phyloP scores from a whole-genome alignment of 2,329 filamentous ascomycete species.

The Stachybotrys chartarum region DNA sequence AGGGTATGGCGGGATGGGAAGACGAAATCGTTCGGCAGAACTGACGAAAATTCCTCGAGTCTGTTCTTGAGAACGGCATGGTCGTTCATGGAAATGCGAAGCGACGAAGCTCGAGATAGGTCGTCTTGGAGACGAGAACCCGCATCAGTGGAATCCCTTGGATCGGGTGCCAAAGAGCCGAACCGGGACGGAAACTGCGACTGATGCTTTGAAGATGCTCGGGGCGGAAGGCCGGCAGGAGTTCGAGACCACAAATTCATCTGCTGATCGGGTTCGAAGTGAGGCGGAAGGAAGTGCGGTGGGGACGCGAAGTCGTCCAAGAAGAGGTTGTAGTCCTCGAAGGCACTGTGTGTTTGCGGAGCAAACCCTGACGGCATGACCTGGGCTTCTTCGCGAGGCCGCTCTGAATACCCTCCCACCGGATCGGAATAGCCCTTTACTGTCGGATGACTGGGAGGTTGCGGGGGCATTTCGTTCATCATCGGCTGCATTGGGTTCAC shows the following conservation, averaged over 20 bases:
- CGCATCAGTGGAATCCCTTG: slow-evolving; percentile 30
- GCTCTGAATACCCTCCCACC: slow-evolving; percentile 38
- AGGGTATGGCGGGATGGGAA: slow-evolving; percentile 64
- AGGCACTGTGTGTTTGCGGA: slow-evolving; percentile 25
- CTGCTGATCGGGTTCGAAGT: slow-evolving; percentile 46
- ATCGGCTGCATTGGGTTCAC: slow-evolving; percentile 44
- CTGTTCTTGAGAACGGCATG: slow-evolving; percentile 49
- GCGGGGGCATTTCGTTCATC: slow-evolving; percentile 36
- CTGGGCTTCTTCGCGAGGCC: slow-evolving; percentile 37
- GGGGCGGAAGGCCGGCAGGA: slow-evolving; percentile 27
- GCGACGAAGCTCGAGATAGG: slow-evolving; percentile 20
- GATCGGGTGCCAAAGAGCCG: slow-evolving; percentile 45
- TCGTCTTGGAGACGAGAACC: slow-evolving; percentile 20
- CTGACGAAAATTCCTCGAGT: slow-evolving; percentile 54
- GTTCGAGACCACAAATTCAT: slow-evolving; percentile 44
- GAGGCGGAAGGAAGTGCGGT: slow-evolving; percentile 47
- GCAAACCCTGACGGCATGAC: slow-evolving; percentile 31
- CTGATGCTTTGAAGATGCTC: slow-evolving; percentile 37
- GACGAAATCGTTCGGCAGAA: slow-evolving; percentile 55
- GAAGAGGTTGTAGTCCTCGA: slow-evolving; percentile 53
- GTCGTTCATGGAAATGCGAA: slow-evolving; percentile 47
- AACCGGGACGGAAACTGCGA: slow-evolving; percentile 49
- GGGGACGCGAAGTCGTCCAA: slow-evolving; percentile 49
- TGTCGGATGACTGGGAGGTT: slow-evolving; percentile 30
- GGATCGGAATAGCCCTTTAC: slow-evolving; percentile 44